Conservation (phyloP, 371 early-diverging fungal genomes). For the Gilbertella persicaria region DNA sequence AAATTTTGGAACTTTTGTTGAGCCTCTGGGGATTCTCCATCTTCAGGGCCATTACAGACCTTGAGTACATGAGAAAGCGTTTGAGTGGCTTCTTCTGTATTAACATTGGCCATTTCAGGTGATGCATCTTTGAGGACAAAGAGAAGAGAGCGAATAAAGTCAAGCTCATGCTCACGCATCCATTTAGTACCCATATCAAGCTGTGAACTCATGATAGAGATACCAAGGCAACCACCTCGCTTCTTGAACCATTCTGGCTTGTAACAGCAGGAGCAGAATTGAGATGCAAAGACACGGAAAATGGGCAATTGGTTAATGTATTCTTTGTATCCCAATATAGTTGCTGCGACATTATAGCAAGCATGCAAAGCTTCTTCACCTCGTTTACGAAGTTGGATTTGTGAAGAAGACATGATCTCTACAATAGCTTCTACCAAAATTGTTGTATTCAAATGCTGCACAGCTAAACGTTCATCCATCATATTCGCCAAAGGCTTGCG, state of each 20-base stretch:
- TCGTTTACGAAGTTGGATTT: constrained; percentile 59
- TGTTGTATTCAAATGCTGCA: constrained; percentile 56
- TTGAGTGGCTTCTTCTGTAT: constrained; percentile 76
- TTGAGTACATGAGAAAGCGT: constrained; percentile 79
- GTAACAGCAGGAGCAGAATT: constrained; percentile 86
- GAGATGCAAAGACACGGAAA: constrained; percentile 76
- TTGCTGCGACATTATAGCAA: constrained; percentile 65
- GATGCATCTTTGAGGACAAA: constrained; percentile 93
- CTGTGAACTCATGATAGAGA: constrained; percentile 78
- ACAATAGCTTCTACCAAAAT: constrained; percentile 82
- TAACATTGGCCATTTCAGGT: constrained; percentile 76
- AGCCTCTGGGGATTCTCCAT: constrained; percentile 57
- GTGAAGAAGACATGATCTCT: constrained; percentile 75
- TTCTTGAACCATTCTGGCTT: constrained; percentile 84
- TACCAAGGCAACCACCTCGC: constrained; percentile 89
- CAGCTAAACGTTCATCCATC: constrained; percentile 47
- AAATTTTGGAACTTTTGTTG: constrained; percentile 68
- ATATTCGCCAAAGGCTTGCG: constrained; percentile 49
- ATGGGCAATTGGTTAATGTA: constrained; percentile 67
- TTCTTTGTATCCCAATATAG: constrained; percentile 62
- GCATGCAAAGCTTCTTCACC: constrained; percentile 68
- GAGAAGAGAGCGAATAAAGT: constrained; percentile 89
- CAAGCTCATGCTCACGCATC: constrained; percentile 91
- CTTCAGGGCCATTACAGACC: constrained; percentile 78
- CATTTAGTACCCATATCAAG: constrained; percentile 85